Conservation (phyloP, 2,329 filamentous ascomycete genomes). For the Cylindrodendrum hubeiense region DNA sequence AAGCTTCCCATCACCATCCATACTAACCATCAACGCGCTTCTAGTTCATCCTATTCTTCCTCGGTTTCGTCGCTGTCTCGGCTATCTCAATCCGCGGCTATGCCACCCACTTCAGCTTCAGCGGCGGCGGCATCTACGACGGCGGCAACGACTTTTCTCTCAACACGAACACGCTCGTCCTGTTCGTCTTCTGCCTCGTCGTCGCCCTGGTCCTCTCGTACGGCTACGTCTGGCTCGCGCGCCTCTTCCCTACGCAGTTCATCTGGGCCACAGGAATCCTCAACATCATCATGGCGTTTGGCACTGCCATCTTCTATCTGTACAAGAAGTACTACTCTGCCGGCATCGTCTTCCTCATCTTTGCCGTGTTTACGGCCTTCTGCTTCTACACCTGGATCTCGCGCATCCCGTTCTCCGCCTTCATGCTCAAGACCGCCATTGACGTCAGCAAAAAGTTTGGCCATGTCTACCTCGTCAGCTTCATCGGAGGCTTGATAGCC, state of each 20-base stretch:
- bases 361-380: slow-evolving; percentile 79
- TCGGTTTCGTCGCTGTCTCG: slow-evolving; percentile 82
- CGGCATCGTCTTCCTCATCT: slow-evolving; percentile 88
- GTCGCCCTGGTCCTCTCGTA: slow-evolving; percentile 82
- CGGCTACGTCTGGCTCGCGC: slow-evolving; percentile 80
- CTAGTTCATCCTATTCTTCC: slow-evolving; percentile 77
- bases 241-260: slow-evolving; percentile 86
- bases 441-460: slow-evolving; percentile 87
- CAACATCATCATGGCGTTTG: slow-evolving; percentile 87
- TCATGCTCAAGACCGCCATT: slow-evolving; percentile 90
- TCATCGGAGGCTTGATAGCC: slow-evolving; percentile 83
- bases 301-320: slow-evolving; percentile 88
- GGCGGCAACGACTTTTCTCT: slow-evolving; percentile 74
- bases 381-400: slow-evolving; percentile 92
- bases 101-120: slow-evolving; percentile 69
- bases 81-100: slow-evolving; percentile 83
- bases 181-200: slow-evolving; percentile 83
- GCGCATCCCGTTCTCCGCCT: slow-evolving; percentile 88
- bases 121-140: slow-evolving; percentile 81
- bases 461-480: slow-evolving; percentile 87
- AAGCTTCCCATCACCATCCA: too few species aligned
- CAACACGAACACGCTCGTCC: slow-evolving; percentile 85
- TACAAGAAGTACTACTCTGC: slow-evolving; percentile 81
- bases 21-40: not conserved
- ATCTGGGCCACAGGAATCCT: slow-evolving; percentile 94